phyloP scores from a whole-genome alignment of 257 asterid species.

The Solanum chiquidenum region DNA sequence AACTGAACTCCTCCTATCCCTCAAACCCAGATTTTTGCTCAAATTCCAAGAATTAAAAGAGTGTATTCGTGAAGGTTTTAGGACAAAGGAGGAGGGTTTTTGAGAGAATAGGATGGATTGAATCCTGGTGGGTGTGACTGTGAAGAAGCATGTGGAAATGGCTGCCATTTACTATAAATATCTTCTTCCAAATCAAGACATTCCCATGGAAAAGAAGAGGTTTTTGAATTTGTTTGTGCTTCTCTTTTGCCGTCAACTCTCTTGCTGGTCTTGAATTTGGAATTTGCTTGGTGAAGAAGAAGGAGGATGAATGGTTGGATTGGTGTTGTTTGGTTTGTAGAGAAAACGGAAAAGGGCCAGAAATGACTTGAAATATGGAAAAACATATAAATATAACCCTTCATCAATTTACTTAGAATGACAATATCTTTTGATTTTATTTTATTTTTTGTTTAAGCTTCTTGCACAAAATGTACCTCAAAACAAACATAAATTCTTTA shows the following conservation, averaged over 20 bases:
- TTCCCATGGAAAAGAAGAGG: constrained; percentile 23
- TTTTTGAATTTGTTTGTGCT: neutral
- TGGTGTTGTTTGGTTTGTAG: neutral
- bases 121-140: constrained; percentile 17
- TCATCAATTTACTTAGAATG: no score
- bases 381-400: no score
- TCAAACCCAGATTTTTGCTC: neutral
- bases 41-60: neutral
- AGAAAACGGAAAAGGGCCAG: neutral
- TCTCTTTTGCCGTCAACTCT: neutral
- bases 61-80: constrained; percentile 12
- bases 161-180: constrained; percentile 43
- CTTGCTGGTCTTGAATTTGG: neutral
- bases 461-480: no score
- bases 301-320: neutral
- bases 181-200: constrained; percentile 10
- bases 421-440: no score
- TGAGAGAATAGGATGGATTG: constrained; percentile 13
- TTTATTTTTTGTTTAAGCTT: no score
- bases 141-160: constrained; percentile 44
- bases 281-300: constrained; percentile 26
- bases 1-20: constrained; percentile 8
- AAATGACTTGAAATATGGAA: neutral
- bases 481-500: no score
- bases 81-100: constrained; percentile 11